A percentile compares a stretch with the other conserved stretches of the same genome.
These are phyloP conservation scores for Oxalis stricta DNA, from an alignment of 441 rosid species.

Conservation along the genomic window DNA sequence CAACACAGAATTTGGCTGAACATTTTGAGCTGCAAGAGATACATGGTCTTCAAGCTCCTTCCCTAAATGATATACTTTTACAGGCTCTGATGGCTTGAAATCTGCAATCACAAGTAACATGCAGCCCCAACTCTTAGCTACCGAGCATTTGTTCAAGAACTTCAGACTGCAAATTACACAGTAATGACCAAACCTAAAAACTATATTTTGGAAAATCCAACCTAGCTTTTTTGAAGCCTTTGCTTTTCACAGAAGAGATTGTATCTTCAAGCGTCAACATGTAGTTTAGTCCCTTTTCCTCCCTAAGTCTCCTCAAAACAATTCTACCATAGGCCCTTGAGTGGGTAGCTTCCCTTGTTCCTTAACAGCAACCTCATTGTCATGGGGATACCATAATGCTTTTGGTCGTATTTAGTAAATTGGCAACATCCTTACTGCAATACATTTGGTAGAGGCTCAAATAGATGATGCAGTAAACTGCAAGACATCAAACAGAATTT, in stretches of 20 bases:
- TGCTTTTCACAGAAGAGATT: constrained; percentile 60
- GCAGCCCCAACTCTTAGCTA: too few species aligned
- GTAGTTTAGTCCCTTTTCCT: constrained; percentile 91
- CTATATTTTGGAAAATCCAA: constrained; percentile 19
- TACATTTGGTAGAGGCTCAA: constrained; percentile 1
- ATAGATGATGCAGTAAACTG: not conserved
- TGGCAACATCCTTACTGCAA: constrained; percentile 85
- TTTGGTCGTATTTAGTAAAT: constrained; percentile 98
- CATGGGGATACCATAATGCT: constrained; percentile 96
- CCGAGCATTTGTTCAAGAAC: constrained; percentile 2
- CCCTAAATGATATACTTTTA: constrained; percentile 70
- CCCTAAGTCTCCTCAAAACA: constrained; percentile 89
- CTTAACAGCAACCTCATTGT: constrained; percentile 85
- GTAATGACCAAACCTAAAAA: not conserved
- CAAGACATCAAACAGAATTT: not conserved
- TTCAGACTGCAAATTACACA: not conserved
- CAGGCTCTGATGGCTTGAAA: constrained; percentile 79
- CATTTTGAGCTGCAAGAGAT: constrained; percentile 73
- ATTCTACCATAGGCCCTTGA: constrained; percentile 79
- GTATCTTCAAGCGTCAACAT: constrained; percentile 84
- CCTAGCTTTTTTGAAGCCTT: constrained; percentile 98
- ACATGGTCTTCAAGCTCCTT: constrained; percentile 85
- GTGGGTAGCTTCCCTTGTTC: constrained; percentile 78
- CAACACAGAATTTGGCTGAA: constrained; percentile 81
- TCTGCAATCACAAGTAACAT: constrained; percentile 47